Percentiles rank a stretch among this genome's conserved stretches.
phyloP scores from a whole-genome alignment of 257 asterid genomes.

The Fraxinus americana region DNA sequence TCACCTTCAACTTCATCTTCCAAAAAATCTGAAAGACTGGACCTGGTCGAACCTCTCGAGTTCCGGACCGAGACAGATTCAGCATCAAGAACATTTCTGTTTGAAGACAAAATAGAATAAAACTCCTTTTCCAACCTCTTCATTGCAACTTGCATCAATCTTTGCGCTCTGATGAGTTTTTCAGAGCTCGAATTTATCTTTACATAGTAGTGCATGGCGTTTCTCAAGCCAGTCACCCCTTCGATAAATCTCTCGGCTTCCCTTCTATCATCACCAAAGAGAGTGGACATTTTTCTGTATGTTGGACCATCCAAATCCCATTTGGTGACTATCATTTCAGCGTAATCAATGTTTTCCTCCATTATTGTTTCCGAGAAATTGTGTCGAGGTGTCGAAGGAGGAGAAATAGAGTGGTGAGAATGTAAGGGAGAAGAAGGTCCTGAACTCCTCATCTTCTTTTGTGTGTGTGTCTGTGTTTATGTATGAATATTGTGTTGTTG shows the following conservation, averaged over 20 bases:
- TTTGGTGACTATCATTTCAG: conserved; percentile 44
- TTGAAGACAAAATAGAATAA: conserved; percentile 40
- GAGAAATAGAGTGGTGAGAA: conserved; percentile 26
- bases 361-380: conserved; percentile 56
- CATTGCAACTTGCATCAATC: conserved; percentile 70
- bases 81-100: conserved; percentile 51
- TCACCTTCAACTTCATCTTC: conserved; percentile 42
- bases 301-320: conserved; percentile 40
- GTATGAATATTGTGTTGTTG: too few species aligned
- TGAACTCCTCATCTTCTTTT: conserved; percentile 25
- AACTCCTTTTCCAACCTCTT: conserved; percentile 72
- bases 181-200: conserved; percentile 41
- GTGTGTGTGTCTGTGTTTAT: background rate
- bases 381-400: conserved; percentile 31
- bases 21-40: conserved; percentile 41
- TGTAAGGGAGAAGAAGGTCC: conserved; percentile 42
- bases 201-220: conserved; percentile 56
- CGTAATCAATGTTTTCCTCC: conserved; percentile 58
- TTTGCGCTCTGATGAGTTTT: conserved; percentile 56
- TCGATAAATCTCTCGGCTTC: conserved; percentile 50
- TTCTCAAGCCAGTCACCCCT: conserved; percentile 46
- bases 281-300: conserved; percentile 27
- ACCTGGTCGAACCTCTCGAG: conserved; percentile 29
- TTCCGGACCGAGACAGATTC: conserved; percentile 47
- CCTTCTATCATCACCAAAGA: conserved; percentile 41